Evolutionary conservation across 1,284 basidiomycete genomes (phyloP).

Genomic region (Golubevia pallescens): DNA sequence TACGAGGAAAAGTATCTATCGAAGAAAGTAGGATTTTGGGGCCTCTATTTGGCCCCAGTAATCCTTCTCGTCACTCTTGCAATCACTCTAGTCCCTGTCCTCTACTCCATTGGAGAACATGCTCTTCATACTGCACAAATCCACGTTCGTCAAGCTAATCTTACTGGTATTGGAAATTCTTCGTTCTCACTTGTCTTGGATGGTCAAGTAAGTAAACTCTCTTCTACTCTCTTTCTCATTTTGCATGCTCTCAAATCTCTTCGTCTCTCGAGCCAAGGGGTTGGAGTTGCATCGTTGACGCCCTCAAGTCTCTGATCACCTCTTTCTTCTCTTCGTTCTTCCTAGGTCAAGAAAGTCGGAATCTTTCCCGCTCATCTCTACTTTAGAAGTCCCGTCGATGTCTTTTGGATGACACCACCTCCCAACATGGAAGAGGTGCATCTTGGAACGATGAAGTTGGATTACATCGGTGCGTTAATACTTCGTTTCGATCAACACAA

Average conservation of each 20-base stretch:
- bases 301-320: too few relatives aligned
- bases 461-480: slow-evolving; percentile 50
- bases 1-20: slow-evolving; percentile 59
- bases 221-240: too few relatives aligned
- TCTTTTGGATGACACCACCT: slow-evolving; percentile 54
- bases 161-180: slow-evolving; percentile 42
- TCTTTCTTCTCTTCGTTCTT: too few relatives aligned
- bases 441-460: slow-evolving; percentile 44
- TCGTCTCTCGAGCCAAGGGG: too few relatives aligned
- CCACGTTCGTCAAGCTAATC: slow-evolving; percentile 53
- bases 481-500: slow-evolving; percentile 52
- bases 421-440: slow-evolving; percentile 40
- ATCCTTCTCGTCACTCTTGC: slow-evolving; percentile 37
- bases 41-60: slow-evolving; percentile 38
- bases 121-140: slow-evolving; percentile 45
- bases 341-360: slow-evolving; percentile 56
- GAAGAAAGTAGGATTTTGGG: slow-evolving; percentile 51
- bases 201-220: slow-evolving; percentile 26
- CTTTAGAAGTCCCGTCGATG: slow-evolving; percentile 53
- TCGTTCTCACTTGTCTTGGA: slow-evolving; percentile 51
- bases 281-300: too few relatives aligned
- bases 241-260: too few relatives aligned
- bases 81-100: slow-evolving; percentile 50
- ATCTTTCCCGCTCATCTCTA: slow-evolving; percentile 60
- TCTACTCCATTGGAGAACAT: slow-evolving; percentile 21